phyloP scores from a whole-genome alignment of 2,329 filamentous ascomycete species.

The Arachnopeziza araneosa region DNA sequence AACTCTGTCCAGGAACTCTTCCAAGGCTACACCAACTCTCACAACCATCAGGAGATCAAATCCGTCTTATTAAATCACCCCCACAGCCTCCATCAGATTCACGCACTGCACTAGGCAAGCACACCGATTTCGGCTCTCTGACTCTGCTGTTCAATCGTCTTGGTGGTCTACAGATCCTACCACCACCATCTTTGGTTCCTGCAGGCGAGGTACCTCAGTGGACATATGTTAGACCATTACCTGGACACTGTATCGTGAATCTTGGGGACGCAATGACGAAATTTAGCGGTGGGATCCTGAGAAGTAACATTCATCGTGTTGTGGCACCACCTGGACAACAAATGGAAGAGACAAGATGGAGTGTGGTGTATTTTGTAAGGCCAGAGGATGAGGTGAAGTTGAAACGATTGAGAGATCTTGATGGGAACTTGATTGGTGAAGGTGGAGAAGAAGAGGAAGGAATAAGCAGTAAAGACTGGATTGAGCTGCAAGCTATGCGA shows the following conservation, averaged over 20 bases:
- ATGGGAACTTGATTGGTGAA: background rate
- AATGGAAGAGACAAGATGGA: slow-evolving; percentile 35
- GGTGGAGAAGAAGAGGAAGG: slow-evolving; percentile 18
- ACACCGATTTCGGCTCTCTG: slow-evolving; percentile 37
- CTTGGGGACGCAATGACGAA: slow-evolving; percentile 34
- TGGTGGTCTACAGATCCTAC: slow-evolving; percentile 35
- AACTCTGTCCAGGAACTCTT: slow-evolving; percentile 19
- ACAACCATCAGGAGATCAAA: slow-evolving; percentile 20
- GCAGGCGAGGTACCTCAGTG: slow-evolving; percentile 22
- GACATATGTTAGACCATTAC: slow-evolving; percentile 32
- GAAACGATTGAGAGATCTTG: slow-evolving; percentile 11
- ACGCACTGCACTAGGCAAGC: slow-evolving; percentile 23
- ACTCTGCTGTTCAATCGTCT: slow-evolving; percentile 36
- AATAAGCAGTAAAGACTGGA: slow-evolving; percentile 23
- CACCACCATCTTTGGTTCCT: slow-evolving; percentile 19
- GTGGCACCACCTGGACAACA: slow-evolving; percentile 29
- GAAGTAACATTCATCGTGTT: slow-evolving; percentile 32
- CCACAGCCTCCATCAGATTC: slow-evolving; percentile 23
- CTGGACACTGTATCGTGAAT: slow-evolving; percentile 34
- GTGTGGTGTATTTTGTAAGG: slow-evolving; percentile 49
- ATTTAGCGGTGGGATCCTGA: slow-evolving; percentile 30
- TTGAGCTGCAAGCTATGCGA: slow-evolving; percentile 20
- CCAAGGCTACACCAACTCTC: slow-evolving; percentile 14
- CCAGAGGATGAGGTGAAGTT: slow-evolving; percentile 41
- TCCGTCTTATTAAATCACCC: slow-evolving; percentile 24